phyloP scores from a whole-genome alignment of 495 filamentous ascomycete genomes.

The Copromyces sp. region DNA sequence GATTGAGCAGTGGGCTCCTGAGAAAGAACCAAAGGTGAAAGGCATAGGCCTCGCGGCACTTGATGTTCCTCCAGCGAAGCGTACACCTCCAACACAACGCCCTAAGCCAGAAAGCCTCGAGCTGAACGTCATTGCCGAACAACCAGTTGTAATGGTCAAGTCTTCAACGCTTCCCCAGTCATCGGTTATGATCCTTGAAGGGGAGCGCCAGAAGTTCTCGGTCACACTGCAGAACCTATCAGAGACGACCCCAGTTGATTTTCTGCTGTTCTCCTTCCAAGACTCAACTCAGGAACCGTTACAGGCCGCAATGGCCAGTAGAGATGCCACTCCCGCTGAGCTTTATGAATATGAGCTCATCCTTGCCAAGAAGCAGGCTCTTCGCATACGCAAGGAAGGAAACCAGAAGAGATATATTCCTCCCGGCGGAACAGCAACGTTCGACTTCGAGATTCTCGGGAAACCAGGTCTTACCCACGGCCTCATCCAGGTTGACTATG shows the following conservation, averaged over 20 bases:
- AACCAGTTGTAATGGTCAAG: conserved; percentile 67
- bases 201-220: conserved; percentile 65
- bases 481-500: conserved; percentile 76
- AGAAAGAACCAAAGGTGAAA: conserved; percentile 64
- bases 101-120: conserved; percentile 40
- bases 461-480: conserved; percentile 77
- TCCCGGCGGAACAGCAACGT: conserved; percentile 57
- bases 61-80: conserved; percentile 26
- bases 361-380: conserved; percentile 60
- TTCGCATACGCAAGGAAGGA: conserved; percentile 50
- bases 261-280: conserved; percentile 77
- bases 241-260: conserved; percentile 58
- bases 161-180: conserved; percentile 72
- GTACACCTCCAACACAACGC: conserved; percentile 21
- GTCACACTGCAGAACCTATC: conserved; percentile 77
- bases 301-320: conserved; percentile 62
- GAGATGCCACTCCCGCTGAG: conserved; percentile 64
- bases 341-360: conserved; percentile 78
- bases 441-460: conserved; percentile 76
- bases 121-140: conserved; percentile 63
- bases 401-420: conserved; percentile 48
- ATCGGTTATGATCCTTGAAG: conserved; percentile 84
- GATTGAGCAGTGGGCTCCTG: conserved; percentile 60
- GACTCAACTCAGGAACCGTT: conserved; percentile 75
- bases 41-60: conserved; percentile 55